Evolutionary conservation across 2,329 filamentous ascomycete genomes (phyloP).

Genomic region (Gaeumannomyces tritici): DNA sequence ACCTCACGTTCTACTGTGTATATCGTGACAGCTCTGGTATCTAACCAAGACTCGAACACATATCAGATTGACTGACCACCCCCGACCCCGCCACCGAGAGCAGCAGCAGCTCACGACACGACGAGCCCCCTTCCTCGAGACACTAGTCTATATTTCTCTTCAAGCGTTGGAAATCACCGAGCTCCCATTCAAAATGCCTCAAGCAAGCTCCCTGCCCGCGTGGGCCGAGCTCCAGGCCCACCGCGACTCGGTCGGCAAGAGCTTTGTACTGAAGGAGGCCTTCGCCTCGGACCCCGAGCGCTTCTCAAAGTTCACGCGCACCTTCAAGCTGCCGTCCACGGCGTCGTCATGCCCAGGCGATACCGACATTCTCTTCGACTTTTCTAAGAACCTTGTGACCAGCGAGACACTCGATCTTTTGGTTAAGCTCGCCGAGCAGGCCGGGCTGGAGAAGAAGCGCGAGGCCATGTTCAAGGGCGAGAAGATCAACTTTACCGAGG

Average conservation of each 20-base stretch:
- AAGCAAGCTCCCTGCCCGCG: constrained; percentile 74
- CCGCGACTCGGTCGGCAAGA: constrained; percentile 76
- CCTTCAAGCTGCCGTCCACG: constrained; percentile 69
- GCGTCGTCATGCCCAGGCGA: constrained; percentile 46
- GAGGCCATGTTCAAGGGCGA: constrained; percentile 97
- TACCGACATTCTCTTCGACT: constrained; percentile 91
- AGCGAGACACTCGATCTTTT: constrained; percentile 85
- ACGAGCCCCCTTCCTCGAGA: neutral
- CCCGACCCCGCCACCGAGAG: neutral
- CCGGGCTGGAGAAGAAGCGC: constrained; percentile 82
- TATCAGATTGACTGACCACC: neutral
- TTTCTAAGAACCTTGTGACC: constrained; percentile 96
- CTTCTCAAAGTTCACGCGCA: constrained; percentile 83
- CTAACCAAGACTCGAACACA: neutral
- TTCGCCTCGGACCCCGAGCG: constrained; percentile 82
- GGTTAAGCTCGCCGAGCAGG: constrained; percentile 84
- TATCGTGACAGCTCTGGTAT: neutral
- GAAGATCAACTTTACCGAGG: constrained; percentile 99
- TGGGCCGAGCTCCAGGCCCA: constrained; percentile 90
- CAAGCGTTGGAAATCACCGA: neutral
- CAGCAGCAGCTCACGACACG: neutral
- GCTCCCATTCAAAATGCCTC: constrained; percentile 49
- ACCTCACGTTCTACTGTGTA: too few species aligned
- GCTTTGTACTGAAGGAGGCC: constrained; percentile 86
- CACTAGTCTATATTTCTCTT: neutral